A percentile compares a stretch with the other conserved stretches of the same genome.
Evolutionary conservation across 192 early-diverging fungal species (phyloP).

Genomic region (Backusella sp.): DNA sequence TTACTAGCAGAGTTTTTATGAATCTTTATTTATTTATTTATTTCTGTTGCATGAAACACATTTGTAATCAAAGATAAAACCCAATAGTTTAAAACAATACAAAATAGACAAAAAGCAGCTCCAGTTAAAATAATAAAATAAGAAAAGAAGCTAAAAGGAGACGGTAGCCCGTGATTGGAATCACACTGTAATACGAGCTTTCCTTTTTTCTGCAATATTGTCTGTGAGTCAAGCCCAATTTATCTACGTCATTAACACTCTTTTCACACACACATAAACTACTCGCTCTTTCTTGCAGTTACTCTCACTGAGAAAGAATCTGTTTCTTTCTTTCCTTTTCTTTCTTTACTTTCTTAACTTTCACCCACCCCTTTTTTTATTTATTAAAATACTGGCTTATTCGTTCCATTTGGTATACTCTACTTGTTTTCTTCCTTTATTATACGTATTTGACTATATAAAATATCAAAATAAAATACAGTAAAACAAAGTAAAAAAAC

Average conservation of each 20-base stretch:
- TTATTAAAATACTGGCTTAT: neutral
- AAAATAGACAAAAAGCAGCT: neutral
- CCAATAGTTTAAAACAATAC: neutral
- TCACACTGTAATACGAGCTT: neutral
- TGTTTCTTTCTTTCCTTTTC: neutral
- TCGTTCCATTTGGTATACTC: neutral
- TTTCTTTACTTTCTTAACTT: neutral
- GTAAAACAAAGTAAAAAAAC: neutral
- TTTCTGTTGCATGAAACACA: neutral
- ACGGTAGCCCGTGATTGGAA: neutral
- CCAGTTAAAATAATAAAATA: constrained; percentile 2
- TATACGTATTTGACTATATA: neutral
- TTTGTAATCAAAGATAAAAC: neutral
- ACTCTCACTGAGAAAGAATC: neutral
- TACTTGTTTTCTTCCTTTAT: neutral
- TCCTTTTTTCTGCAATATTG: constrained; percentile 5
- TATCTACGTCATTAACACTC: neutral
- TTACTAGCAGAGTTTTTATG: neutral
- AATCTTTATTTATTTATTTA: neutral
- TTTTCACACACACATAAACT: constrained; percentile 5
- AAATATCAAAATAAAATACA: neutral
- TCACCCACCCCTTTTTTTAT: neutral
- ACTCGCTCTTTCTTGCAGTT: neutral
- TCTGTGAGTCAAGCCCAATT: neutral
- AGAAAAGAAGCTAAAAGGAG: neutral